Evolutionary conservation across 371 early-diverging fungal genomes (phyloP).

Genomic region (Mucor irregularis): DNA sequence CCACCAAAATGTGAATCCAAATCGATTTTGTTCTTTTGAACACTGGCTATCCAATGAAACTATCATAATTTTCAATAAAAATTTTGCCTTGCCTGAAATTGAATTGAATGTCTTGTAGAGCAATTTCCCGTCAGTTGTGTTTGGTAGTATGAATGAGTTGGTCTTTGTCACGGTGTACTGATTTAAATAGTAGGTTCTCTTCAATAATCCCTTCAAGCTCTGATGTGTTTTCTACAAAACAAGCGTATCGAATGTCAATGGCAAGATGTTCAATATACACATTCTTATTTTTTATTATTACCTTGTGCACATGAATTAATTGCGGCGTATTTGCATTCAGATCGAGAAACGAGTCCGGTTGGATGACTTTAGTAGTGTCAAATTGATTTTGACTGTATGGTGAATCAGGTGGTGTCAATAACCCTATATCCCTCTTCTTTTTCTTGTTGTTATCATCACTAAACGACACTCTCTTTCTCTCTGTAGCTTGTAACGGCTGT

Average conservation of each 20-base stretch:
- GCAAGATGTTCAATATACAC: too few relatives aligned
- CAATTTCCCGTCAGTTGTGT: background rate
- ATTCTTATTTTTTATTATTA: too few relatives aligned
- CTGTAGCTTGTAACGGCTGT: too few relatives aligned
- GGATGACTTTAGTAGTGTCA: too few relatives aligned
- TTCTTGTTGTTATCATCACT: too few relatives aligned
- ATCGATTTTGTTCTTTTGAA: constrained; percentile 10
- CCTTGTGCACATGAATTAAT: constrained; percentile 21
- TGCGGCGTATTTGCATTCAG: constrained; percentile 1
- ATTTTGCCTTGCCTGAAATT: background rate
- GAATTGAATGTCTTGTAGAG: constrained; percentile 8
- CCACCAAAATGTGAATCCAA: constrained; percentile 24
- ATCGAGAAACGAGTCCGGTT: background rate
- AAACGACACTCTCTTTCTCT: too few relatives aligned
- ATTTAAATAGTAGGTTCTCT: constrained; percentile 13
- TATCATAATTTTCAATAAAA: constrained; percentile 10
- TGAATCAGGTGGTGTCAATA: constrained; percentile 13
- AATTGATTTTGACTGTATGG: constrained; percentile 1
- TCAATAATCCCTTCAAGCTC: constrained; percentile 22
- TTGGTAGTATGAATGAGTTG: background rate
- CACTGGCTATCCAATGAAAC: background rate
- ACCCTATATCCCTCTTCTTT: too few relatives aligned
- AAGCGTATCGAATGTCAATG: background rate
- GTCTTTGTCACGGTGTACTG: constrained; percentile 12
- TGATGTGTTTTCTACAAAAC: constrained; percentile 19